Conservation (phyloP, 306 rosid genomes). For the Dicorynia guianensis region DNA sequence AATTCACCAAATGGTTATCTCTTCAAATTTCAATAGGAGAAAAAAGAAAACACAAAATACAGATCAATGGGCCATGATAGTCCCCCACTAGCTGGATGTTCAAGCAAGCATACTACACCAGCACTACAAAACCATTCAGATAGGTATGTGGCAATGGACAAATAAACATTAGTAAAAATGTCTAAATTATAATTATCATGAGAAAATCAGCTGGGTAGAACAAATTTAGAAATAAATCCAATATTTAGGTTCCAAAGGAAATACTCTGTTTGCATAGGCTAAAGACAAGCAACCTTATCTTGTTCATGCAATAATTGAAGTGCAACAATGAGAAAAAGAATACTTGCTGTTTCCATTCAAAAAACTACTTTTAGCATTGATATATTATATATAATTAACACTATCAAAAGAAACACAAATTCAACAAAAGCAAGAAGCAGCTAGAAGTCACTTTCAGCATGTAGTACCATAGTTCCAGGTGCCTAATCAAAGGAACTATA, state of each 20-base stretch:
- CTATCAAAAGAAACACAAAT: not conserved
- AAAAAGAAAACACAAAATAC: too few species aligned
- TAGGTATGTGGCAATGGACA: too few species aligned
- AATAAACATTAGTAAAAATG: too few species aligned
- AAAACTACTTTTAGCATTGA: not conserved
- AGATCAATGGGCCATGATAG: too few species aligned
- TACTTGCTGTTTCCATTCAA: not conserved
- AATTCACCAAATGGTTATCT: too few species aligned
- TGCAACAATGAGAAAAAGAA: not conserved
- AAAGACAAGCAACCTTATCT: not conserved
- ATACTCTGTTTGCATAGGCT: not conserved
- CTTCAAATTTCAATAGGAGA: too few species aligned
- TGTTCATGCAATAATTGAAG: not conserved
- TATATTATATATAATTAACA: not conserved
- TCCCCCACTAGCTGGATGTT: not conserved
- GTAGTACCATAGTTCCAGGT: slow-evolving; percentile 4
- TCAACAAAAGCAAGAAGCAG: not conserved
- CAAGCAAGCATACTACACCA: not conserved
- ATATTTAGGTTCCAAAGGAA: not conserved
- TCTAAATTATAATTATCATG: too few species aligned
- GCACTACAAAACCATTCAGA: not conserved
- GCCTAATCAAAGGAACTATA: not conserved
- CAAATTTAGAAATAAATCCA: not conserved
- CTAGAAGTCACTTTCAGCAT: not conserved
- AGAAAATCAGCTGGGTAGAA: not conserved